Conservation (phyloP, 2,329 filamentous ascomycete genomes). For the Ophiostoma tasmaniense region DNA sequence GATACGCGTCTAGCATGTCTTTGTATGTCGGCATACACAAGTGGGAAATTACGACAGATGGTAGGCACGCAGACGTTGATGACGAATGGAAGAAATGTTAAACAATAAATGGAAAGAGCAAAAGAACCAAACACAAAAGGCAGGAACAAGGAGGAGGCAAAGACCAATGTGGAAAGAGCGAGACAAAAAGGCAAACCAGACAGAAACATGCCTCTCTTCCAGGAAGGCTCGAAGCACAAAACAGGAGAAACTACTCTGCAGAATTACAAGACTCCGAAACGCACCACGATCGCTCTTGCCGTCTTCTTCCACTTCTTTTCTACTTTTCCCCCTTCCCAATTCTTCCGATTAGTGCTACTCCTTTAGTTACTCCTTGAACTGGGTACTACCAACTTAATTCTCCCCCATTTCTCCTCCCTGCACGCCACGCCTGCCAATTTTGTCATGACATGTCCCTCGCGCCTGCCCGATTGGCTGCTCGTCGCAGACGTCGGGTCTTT, state of each 20-base stretch:
- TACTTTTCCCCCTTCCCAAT: background rate
- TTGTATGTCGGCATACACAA: background rate
- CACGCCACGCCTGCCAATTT: background rate
- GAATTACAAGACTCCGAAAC: background rate
- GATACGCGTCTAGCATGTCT: background rate
- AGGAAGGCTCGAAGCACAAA: background rate
- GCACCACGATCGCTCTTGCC: background rate
- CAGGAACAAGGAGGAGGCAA: background rate
- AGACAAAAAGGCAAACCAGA: background rate
- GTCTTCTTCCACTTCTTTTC: background rate
- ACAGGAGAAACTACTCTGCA: background rate
- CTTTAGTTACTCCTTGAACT: too few species aligned
- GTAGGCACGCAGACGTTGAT: background rate
- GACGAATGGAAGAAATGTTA: background rate
- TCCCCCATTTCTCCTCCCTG: background rate
- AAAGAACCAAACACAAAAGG: background rate
- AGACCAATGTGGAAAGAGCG: background rate
- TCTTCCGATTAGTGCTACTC: background rate
- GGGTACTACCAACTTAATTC: too few species aligned
- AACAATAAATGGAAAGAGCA: background rate
- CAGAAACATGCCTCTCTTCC: background rate
- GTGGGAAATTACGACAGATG: background rate
- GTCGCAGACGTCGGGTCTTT: background rate
- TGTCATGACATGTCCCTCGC: background rate
- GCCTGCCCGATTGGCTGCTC: background rate